Conservation (phyloP, 805 yeast genomes). For the Myxozyma geophila region DNA sequence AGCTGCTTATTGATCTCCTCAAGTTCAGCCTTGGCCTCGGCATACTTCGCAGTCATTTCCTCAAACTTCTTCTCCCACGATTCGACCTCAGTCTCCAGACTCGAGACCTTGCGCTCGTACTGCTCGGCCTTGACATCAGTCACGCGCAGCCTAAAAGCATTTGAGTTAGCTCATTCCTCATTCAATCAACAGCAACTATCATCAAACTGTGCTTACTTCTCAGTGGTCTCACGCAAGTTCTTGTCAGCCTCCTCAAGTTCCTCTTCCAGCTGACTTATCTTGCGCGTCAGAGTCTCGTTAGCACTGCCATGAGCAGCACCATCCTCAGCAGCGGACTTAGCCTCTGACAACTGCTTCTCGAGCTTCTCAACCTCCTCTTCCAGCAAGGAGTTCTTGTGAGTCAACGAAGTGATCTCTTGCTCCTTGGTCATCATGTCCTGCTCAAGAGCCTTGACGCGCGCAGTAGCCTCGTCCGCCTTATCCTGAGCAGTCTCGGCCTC, state of each 20-base stretch:
- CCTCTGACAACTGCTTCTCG: conserved; percentile 72
- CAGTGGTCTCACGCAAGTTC: conserved; percentile 89
- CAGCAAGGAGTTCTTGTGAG: conserved; percentile 86
- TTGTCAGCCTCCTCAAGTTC: conserved; percentile 89
- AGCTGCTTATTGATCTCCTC: conserved; percentile 96
- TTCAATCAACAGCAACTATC: neutral
- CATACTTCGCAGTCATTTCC: conserved; percentile 80
- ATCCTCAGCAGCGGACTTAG: conserved; percentile 87
- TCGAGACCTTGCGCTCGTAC: conserved; percentile 89
- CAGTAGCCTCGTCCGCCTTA: conserved; percentile 84
- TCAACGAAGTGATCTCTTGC: conserved; percentile 89
- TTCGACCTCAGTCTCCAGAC: conserved; percentile 90
- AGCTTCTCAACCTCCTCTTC: conserved; percentile 78
- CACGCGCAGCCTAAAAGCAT: conserved; percentile 64
- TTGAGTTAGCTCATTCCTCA: neutral
- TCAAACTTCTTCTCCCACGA: conserved; percentile 89
- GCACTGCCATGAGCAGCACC: conserved; percentile 84
- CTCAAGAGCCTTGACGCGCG: conserved; percentile 83
- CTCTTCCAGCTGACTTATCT: conserved; percentile 84
- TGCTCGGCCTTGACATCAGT: conserved; percentile 96
- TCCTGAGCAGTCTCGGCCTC: conserved; percentile 98
- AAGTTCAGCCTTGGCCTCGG: conserved; percentile 85
- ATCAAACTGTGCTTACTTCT: conserved; percentile 50
- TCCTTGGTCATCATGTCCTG: conserved; percentile 92
- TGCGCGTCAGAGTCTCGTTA: conserved; percentile 89